Conservation (phyloP, 768 basidiomycete species). For the Pholiota conissans region DNA sequence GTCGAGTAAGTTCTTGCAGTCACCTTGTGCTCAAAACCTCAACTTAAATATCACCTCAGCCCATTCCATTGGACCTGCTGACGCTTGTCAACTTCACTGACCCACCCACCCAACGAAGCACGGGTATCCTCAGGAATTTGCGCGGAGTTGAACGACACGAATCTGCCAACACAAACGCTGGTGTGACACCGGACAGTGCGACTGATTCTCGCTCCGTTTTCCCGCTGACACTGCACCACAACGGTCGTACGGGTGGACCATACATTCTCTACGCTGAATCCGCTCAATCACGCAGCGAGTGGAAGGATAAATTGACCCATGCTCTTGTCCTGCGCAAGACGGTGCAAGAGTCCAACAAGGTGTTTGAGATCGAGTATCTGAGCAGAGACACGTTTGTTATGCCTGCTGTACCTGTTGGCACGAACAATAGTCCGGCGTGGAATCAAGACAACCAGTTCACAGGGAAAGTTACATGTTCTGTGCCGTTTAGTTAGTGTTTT, state of each 20-base stretch:
- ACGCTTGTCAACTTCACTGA: conserved; percentile 85
- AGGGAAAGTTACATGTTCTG: conserved; percentile 92
- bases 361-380: conserved; percentile 89
- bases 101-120: conserved; percentile 70
- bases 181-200: conserved; percentile 36
- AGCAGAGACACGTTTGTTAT: conserved; percentile 88
- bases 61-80: conserved; percentile 89
- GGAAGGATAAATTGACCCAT: conserved; percentile 89
- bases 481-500: conserved; percentile 74
- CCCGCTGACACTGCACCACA: conserved; percentile 88
- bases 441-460: conserved; percentile 72
- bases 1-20: conserved; percentile 53
- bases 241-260: conserved; percentile 82
- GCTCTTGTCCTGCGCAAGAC: conserved; percentile 82
- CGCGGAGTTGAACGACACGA: conserved; percentile 39
- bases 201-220: conserved; percentile 76
- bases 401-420: conserved; percentile 56
- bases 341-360: conserved; percentile 92
- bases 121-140: conserved; percentile 70
- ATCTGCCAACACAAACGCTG: conserved; percentile 17
- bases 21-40: conserved; percentile 1
- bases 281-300: conserved; percentile 71
- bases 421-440: conserved; percentile 55
- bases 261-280: conserved; percentile 89
- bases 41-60: conserved; percentile 45